Conservation (phyloP, 805 yeast genomes). For the Myxozyma udenii region DNA sequence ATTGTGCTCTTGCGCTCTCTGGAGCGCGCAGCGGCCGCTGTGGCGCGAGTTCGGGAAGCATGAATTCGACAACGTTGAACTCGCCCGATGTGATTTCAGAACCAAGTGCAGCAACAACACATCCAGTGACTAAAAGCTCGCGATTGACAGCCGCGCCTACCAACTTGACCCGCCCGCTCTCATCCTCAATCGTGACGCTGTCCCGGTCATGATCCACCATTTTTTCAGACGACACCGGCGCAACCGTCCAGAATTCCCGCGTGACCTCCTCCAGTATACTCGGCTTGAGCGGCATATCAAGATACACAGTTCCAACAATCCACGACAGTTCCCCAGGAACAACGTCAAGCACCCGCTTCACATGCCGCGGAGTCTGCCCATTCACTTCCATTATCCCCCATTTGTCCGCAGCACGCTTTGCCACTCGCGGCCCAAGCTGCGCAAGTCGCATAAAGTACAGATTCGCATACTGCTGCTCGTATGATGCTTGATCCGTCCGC, state of each 20-base stretch:
- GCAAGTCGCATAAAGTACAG: conserved; percentile 55
- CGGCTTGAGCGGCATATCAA: conserved; percentile 81
- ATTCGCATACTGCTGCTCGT: conserved; percentile 56
- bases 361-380: conserved; percentile 44
- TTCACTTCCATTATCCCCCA: conserved; percentile 56
- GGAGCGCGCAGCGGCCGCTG: conserved; percentile 42
- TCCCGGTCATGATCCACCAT: conserved; percentile 57
- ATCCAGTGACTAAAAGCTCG: conserved; percentile 77
- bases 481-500: conserved; percentile 38
- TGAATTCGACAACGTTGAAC: conserved; percentile 77
- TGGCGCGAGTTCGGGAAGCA: conserved; percentile 63
- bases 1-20: conserved; percentile 21
- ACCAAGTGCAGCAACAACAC: conserved; percentile 82
- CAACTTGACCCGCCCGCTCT: conserved; percentile 78
- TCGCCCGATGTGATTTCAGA: conserved; percentile 79
- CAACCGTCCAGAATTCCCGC: conserved; percentile 43
- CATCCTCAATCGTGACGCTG: conserved; percentile 80
- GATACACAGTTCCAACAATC: conserved; percentile 82
- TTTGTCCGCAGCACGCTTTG: conserved; percentile 46
- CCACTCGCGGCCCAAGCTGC: conserved; percentile 47
- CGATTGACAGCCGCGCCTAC: conserved; percentile 47
- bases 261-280: conserved; percentile 80
- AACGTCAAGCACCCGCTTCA: conserved; percentile 60
- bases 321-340: conserved; percentile 61
- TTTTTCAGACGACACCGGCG: conserved; percentile 42